phyloP scores from a whole-genome alignment of 2,329 filamentous ascomycete species.

The Akanthomyces dipterigenus region DNA sequence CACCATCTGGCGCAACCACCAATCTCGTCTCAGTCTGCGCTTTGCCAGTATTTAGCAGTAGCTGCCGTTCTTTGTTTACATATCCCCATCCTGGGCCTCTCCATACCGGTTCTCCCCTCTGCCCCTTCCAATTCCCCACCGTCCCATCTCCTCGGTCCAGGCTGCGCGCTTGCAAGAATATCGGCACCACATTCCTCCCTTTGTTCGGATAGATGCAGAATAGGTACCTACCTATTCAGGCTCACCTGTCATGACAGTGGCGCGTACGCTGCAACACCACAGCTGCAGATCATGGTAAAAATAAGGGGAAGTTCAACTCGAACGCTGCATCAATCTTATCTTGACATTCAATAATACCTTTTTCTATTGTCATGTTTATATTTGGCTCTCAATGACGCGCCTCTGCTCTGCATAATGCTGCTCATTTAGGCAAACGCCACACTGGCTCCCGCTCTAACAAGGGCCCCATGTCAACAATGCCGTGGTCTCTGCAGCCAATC shows the following conservation, averaged over 20 bases:
- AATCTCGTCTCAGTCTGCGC: background rate
- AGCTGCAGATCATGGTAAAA: background rate
- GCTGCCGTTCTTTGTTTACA: background rate
- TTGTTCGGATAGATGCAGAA: no score
- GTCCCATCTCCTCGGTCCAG: no score
- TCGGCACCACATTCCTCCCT: no score
- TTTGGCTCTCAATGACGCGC: background rate
- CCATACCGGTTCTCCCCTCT: background rate
- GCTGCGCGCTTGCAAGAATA: no score
- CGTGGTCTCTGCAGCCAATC: background rate
- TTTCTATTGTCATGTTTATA: background rate
- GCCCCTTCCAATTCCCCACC: no score
- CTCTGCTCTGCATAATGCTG: conserved; percentile 4
- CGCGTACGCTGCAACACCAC: no score
- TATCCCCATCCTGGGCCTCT: background rate
- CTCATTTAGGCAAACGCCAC: conserved; percentile 7
- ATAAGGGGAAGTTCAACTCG: background rate
- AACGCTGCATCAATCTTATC: background rate
- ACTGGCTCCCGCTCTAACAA: background rate
- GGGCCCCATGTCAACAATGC: conserved; percentile 3
- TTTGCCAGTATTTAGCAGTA: no score
- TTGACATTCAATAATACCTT: background rate
- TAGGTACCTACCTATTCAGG: no score
- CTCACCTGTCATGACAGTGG: background rate
- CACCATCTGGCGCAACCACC: background rate